phyloP scores from a whole-genome alignment of 2,329 filamentous ascomycete genomes.

The Cytospora chrysosperma region DNA sequence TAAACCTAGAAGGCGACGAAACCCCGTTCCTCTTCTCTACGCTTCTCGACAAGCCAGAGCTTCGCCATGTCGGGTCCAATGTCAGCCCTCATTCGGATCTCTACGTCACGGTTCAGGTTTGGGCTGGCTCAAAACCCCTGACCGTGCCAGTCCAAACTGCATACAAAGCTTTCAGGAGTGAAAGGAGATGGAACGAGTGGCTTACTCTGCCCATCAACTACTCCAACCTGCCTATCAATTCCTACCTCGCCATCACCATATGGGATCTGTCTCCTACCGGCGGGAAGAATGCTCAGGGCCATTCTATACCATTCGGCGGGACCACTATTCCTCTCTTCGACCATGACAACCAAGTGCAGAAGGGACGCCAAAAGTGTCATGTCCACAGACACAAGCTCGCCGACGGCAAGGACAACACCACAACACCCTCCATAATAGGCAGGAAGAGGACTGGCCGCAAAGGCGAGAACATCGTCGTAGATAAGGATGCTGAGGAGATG shows the following conservation, averaged over 20 bases:
- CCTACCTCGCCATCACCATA: conserved; percentile 85
- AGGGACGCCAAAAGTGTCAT: conserved; percentile 87
- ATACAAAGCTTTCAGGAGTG: conserved; percentile 84
- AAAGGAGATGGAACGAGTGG: conserved; percentile 93
- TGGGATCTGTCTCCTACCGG: conserved; percentile 91
- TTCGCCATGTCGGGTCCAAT: conserved; percentile 86
- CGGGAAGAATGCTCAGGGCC: conserved; percentile 65
- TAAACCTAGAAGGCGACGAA: conserved; percentile 76
- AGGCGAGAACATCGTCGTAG: conserved; percentile 50
- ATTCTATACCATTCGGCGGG: conserved; percentile 88
- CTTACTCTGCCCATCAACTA: conserved; percentile 83
- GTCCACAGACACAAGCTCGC: conserved; percentile 79
- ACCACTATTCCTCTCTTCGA: conserved; percentile 94
- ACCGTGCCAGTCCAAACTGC: conserved; percentile 89
- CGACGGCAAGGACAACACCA: conserved; percentile 78
- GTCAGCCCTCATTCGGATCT: conserved; percentile 81
- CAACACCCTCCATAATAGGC: conserved; percentile 69
- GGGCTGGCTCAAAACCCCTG: conserved; percentile 92
- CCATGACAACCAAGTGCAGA: conserved; percentile 83
- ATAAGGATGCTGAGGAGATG: conserved; percentile 77
- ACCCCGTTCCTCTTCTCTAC: conserved; percentile 73
- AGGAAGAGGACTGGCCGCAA: conserved; percentile 50
- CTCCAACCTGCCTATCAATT: conserved; percentile 75
- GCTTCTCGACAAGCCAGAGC: conserved; percentile 72
- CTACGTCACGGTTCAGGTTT: conserved; percentile 89